Evolutionary conservation across 2,329 filamentous ascomycete genomes (phyloP), one percentile per base, ranked within the genome.

Genomic region (Fusarium brevicatenulatum): DNA sequence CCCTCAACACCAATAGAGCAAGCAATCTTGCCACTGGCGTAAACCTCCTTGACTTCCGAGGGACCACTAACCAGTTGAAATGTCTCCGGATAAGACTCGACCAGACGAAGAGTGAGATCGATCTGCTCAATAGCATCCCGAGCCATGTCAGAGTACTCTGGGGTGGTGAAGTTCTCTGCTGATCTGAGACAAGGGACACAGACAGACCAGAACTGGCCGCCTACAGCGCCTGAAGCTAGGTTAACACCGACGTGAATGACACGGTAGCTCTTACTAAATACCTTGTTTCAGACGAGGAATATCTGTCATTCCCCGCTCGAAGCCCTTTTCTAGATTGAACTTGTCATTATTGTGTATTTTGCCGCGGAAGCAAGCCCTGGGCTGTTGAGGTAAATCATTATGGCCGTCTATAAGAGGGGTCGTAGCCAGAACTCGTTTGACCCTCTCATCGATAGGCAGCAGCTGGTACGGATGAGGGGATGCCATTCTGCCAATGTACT

Each of bases 91-190:
- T 67, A 67, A 2, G 62, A 60, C 4, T 66, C 62, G 0, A 67
- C 44, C 1, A 67, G 6, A 0, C 62, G 21, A 0, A 66, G 13
- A 0, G 64, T 66, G 2, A 67, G 5, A 6, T 67, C 64, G 7
- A 67, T 67, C 1, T 67, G 64, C 25, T 66, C 64, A 19, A 67
- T 66, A 0, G 64, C 53, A 15, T 67, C 64, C 0, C 64, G 32
- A 0, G 62, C 64, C 62, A 66, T 67, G 4, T 67, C 64, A 0
- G 64, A 66, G 3, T 66, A 66, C 5, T 66, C 64, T 4, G 62
- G 52, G 0, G 62, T 66, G 8, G 52, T 59, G 11, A 66, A 66
- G 2, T 66, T 18, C 4, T 66, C 64, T 1, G 64, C 64, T 7
- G 62, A 66, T 23, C 64, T 34, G 0, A 66, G 36, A 36, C 64